Conservation (phyloP, 1,284 basidiomycete genomes). For the Kwoniella shivajii region DNA sequence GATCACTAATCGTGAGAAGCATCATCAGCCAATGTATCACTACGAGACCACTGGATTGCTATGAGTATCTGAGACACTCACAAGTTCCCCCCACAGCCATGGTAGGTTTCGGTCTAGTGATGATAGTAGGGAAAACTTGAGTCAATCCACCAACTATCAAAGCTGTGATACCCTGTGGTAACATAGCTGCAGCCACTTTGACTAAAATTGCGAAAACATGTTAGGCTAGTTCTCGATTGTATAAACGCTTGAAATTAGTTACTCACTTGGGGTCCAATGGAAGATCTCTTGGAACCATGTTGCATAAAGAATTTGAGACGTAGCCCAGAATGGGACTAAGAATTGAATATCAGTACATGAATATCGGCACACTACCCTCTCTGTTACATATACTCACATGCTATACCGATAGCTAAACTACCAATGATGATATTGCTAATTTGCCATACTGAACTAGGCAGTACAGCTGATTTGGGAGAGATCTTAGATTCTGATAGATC, state of each 20-base stretch:
- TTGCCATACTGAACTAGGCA: conserved; percentile 40
- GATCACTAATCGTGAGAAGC: conserved; percentile 25
- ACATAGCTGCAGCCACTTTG: conserved; percentile 41
- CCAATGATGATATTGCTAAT: conserved; percentile 42
- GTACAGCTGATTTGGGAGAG: conserved; percentile 29
- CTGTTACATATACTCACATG: conserved; percentile 16
- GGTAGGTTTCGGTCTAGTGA: conserved; percentile 32
- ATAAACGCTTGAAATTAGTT: neutral
- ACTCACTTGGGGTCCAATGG: conserved; percentile 22
- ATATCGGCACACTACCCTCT: no score
- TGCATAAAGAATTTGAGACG: conserved; percentile 39
- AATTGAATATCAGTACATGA: neutral
- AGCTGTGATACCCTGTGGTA: conserved; percentile 44
- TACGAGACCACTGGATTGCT: neutral
- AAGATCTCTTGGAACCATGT: conserved; percentile 21
- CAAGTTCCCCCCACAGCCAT: conserved; percentile 32
- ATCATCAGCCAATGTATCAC: neutral
- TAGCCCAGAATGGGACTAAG: conserved; percentile 41
- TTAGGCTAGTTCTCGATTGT: neutral
- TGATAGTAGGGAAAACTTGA: conserved; percentile 33
- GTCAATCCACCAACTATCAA: conserved; percentile 34
- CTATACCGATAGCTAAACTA: conserved; percentile 26
- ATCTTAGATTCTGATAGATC: conserved; percentile 27
- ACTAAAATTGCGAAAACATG: conserved; percentile 9
- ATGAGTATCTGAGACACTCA: conserved; percentile 13